These are phyloP conservation scores for Pseudomonodictys pantanalensis DNA, from an alignment of 495 filamentous ascomycete species.

Conservation along the genomic window DNA sequence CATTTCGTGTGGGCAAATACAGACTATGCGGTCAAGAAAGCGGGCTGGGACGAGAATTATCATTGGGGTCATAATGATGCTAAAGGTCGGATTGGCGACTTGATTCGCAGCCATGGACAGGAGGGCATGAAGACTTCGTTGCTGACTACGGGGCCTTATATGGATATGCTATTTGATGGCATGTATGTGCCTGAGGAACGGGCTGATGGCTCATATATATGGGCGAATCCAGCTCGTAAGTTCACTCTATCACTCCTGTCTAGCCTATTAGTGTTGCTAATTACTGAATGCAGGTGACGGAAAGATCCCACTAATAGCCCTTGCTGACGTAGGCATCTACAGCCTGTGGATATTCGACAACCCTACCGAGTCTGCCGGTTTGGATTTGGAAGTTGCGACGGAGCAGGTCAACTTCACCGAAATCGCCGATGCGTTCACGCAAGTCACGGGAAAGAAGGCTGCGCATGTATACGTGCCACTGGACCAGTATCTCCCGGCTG, in stretches of 20 bases:
- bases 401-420: conserved; percentile 15
- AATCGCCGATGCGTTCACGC: conserved; percentile 13
- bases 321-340: conserved; percentile 18
- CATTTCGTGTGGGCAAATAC: conserved; percentile 48
- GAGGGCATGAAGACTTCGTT: conserved; percentile 49
- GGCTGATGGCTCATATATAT: too few species aligned
- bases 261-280: too few species aligned
- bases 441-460: conserved; percentile 23
- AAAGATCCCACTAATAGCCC: conserved; percentile 22
- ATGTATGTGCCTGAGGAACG: too few species aligned
- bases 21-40: conserved; percentile 40
- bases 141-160: conserved; percentile 55
- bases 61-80: conserved; percentile 54
- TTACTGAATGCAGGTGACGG: too few species aligned
- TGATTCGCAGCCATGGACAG: conserved; percentile 46
- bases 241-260: too few species aligned
- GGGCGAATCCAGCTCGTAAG: too few species aligned
- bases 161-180: conserved; percentile 51
- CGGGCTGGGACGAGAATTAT: conserved; percentile 47
- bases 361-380: conserved; percentile 7
- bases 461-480: too few species aligned
- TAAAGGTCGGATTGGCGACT: conserved; percentile 55
- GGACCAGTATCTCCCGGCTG: too few species aligned
- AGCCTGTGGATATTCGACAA: conserved; percentile 21
- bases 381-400: conserved; percentile 8